Evolutionary conservation across 108 stramenopile species (phyloP).

Genomic region (Licmophora abbreviata): DNA sequence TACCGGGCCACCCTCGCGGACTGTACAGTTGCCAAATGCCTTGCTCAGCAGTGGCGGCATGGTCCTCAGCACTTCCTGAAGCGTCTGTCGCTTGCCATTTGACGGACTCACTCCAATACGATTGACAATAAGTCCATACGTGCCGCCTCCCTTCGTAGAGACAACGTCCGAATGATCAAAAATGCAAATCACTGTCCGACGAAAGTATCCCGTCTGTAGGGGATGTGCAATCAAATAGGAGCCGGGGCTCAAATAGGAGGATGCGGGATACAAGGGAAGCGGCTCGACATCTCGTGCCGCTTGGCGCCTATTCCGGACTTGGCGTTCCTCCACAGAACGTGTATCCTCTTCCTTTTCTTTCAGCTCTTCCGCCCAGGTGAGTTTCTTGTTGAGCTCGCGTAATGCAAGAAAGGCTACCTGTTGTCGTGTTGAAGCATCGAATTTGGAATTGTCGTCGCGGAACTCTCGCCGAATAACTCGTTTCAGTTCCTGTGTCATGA

Average conservation of each 20-base stretch:
- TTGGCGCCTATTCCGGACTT: constrained; percentile 19
- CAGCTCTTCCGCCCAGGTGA: constrained; percentile 43
- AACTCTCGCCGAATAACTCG: constrained; percentile 69
- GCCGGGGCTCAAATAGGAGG: constrained; percentile 50
- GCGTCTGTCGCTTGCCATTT: constrained; percentile 12
- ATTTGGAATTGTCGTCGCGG: constrained; percentile 25
- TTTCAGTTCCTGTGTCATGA: constrained; percentile 13
- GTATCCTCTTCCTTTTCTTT: constrained; percentile 10
- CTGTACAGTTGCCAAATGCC: constrained; percentile 52
- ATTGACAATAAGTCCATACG: constrained; percentile 81
- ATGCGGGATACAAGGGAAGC: constrained; percentile 17
- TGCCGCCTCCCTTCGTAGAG: constrained; percentile 17
- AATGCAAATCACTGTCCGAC: constrained; percentile 62
- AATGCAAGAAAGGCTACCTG: constrained; percentile 64
- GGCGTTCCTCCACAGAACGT: constrained; percentile 18
- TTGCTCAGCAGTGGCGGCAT: constrained; percentile 26
- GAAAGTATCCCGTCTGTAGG: constrained; percentile 67
- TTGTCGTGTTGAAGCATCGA: constrained; percentile 30
- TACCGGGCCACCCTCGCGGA: constrained; percentile 79
- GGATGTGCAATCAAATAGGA: constrained; percentile 77
- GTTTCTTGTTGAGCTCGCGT: constrained; percentile 64
- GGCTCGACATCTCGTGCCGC: constrained; percentile 16
- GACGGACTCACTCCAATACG: constrained; percentile 24
- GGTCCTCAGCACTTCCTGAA: constrained; percentile 20
- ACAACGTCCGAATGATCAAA: constrained; percentile 45